Evolutionary conservation across 495 filamentous ascomycete species (phyloP).

Genomic region (Trichoderma orchidacearum): DNA sequence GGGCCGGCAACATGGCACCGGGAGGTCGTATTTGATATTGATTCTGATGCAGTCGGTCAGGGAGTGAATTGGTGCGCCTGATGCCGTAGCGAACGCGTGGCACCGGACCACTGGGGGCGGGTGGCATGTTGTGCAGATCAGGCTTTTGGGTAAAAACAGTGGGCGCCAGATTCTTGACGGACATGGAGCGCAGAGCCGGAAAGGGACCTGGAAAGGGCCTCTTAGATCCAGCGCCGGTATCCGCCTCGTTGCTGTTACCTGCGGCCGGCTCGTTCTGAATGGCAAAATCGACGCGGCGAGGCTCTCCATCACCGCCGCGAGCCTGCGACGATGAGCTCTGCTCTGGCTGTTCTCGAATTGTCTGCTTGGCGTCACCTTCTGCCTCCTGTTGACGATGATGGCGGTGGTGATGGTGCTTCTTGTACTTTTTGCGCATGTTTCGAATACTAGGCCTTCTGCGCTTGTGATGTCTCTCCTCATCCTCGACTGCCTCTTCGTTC

Average conservation of each 20-base stretch:
- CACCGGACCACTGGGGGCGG: slow-evolving; percentile 25
- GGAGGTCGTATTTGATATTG: slow-evolving; percentile 13
- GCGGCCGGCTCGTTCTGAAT: slow-evolving; percentile 5
- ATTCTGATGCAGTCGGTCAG: slow-evolving; percentile 53
- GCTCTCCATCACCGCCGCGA: slow-evolving; percentile 12
- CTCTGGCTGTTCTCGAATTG: slow-evolving; percentile 18
- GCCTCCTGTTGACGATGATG: background rate
- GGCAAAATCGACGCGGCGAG: slow-evolving; percentile 33
- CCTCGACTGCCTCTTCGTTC: slow-evolving; percentile 17
- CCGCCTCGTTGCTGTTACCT: background rate
- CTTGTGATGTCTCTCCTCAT: slow-evolving; percentile 12
- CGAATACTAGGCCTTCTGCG: slow-evolving; percentile 7
- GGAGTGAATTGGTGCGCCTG: slow-evolving; percentile 67
- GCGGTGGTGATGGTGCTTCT: background rate
- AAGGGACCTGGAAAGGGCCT: slow-evolving; percentile 25
- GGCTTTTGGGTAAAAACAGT: slow-evolving; percentile 25
- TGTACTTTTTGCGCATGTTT: background rate
- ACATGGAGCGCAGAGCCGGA: slow-evolving; percentile 25
- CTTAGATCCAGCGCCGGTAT: slow-evolving; percentile 7
- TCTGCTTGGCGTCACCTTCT: slow-evolving; percentile 6
- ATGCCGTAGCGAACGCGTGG: slow-evolving; percentile 45
- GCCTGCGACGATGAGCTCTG: slow-evolving; percentile 7
- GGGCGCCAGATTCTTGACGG: slow-evolving; percentile 27
- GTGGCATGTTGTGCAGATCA: slow-evolving; percentile 7
- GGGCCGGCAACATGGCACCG: slow-evolving; percentile 26